Conservation (phyloP, 805 yeast genomes). For the Helenozyma baotianmanensis region DNA sequence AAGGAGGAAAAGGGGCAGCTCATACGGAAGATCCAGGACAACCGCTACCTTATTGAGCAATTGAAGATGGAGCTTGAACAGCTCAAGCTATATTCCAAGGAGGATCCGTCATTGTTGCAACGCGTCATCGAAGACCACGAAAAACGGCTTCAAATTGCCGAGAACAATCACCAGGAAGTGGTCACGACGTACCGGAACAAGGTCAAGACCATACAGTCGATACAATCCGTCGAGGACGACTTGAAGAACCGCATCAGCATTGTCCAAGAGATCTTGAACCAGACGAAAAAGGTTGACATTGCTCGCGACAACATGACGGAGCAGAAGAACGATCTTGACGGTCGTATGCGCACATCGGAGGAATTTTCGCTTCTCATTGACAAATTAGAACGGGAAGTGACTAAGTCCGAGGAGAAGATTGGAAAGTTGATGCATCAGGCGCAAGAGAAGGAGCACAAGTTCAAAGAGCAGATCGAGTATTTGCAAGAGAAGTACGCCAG, state of each 20-base stretch:
- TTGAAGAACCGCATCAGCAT: slow-evolving; percentile 43
- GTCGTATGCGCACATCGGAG: slow-evolving; percentile 29
- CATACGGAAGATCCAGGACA: slow-evolving; percentile 56
- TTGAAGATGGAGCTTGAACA: slow-evolving; percentile 55
- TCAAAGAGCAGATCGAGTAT: slow-evolving; percentile 38
- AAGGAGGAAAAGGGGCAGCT: slow-evolving; percentile 57
- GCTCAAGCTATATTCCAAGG: slow-evolving; percentile 54
- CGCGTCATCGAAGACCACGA: slow-evolving; percentile 52
- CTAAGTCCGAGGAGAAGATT: slow-evolving; percentile 45
- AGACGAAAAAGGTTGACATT: slow-evolving; percentile 40
- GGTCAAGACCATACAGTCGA: slow-evolving; percentile 52
- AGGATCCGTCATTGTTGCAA: slow-evolving; percentile 53
- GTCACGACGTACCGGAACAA: slow-evolving; percentile 50
- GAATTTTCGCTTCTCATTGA: slow-evolving; percentile 40
- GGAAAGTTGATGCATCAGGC: slow-evolving; percentile 41
- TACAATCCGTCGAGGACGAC: slow-evolving; percentile 40
- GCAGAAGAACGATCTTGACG: slow-evolving; percentile 36
- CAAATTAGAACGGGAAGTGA: slow-evolving; percentile 48
- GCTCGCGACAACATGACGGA: slow-evolving; percentile 25
- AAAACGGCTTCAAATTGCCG: slow-evolving; percentile 37
- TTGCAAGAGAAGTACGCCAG: slow-evolving; percentile 45
- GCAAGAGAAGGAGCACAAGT: slow-evolving; percentile 39
- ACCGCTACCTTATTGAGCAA: slow-evolving; percentile 53
- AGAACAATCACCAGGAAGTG: slow-evolving; percentile 14
- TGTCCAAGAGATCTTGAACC: slow-evolving; percentile 47